Base-by-base conservation (phyloP, 441 rosid species). In the Iberis amara region DNA sequence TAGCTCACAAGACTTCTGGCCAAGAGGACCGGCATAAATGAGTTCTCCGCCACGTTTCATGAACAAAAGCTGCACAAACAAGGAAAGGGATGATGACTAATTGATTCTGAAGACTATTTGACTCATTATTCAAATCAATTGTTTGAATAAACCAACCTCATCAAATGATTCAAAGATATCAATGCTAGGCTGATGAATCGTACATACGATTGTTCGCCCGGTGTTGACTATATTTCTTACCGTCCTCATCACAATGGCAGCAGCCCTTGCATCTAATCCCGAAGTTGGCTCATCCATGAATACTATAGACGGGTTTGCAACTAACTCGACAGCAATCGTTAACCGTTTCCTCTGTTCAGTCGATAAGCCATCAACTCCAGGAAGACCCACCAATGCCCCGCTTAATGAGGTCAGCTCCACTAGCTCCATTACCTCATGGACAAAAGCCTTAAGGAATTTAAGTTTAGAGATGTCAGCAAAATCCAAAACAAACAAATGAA, bases 241-340 rank as follows among this genome's bases (percentile, higher is more conserved):
- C 59, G 98, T 91, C 72, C 98, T 81, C 98, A 91, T 91, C 55
- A 91, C 98, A 70, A 88, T 91, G 55, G 98, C 98, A 47, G 98
- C 98, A 68, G 98, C 79, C 60, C 95, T 76, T 50, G 96, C 98
- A 73, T 91, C 98, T 69, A 91, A 70, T 36, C 98, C 96, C 36
- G 98, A 85, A 2, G 96, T 88, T 55, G 96, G 98, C 75, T 91
- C 98, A 47, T 91, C 98, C 96, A 91, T 91, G 72, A 88, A 91
- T 47, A 91, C 94, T 64, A 91, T 79, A 35, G 96, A 88, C 60
- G 98, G 98, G 64, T 91, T 91, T 50, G 98, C 95, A 37, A 91
- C 95, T 66, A 91, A 65, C 70, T 91, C 98, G 45, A 85, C 91
- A 8, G 98, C 96, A 57, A 91, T 91, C 3, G 98, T 91, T 61